Evolutionary conservation across 495 filamentous ascomycete species (phyloP), one percentile per base, ranked within the genome.

Genomic region (Podospora fimiseda): DNA sequence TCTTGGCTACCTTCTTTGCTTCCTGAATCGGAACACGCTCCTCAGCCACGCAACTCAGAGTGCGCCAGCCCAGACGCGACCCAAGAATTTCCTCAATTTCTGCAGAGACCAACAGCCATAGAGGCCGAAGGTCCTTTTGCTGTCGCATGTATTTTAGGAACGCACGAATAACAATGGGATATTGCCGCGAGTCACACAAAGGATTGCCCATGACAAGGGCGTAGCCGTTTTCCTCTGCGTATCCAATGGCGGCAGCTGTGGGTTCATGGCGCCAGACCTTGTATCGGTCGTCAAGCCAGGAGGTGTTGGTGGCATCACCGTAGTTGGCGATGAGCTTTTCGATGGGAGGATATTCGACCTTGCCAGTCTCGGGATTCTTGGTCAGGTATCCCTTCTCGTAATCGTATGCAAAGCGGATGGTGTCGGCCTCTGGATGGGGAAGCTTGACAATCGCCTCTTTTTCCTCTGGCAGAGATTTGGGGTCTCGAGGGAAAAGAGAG

Each of bases 251-350:
- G 5, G 89, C 89, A 41, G 89, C 89, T 1, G 88, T 92, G 4
- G 67, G 64, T 39, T 76, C 71, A 58, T 93, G 85, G 4, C 89
- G 85, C 86, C 86, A 95, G 55, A 93, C 82, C 61, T 84, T 80
- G 63, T 86, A 91, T 13, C 87, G 81, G 5, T 87, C 83, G 64
- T 95, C 89, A 16, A 87, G 79, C 86, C 87, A 95, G 1, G 88
- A 88, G 0, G 88, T 95, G 55, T 91, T 89, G 13, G 88, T 87
- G 14, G 89, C 87, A 64, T 93, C 89, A 44, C 89, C 89, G 55
- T 95, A 95, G 68, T 93, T 95, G 54, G 85, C 87, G 61, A 93
- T 84, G 43, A 93, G 79, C 54, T 92, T 83, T 60, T 88, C 87
- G 19, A 95, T 63, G 4, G 86, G 75, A 43, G 88, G 89, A n/a